Evolutionary conservation across 2,329 filamentous ascomycete genomes (phyloP), one percentile per base, ranked within the genome.

Genomic region (Xylaria hypoxylon): DNA sequence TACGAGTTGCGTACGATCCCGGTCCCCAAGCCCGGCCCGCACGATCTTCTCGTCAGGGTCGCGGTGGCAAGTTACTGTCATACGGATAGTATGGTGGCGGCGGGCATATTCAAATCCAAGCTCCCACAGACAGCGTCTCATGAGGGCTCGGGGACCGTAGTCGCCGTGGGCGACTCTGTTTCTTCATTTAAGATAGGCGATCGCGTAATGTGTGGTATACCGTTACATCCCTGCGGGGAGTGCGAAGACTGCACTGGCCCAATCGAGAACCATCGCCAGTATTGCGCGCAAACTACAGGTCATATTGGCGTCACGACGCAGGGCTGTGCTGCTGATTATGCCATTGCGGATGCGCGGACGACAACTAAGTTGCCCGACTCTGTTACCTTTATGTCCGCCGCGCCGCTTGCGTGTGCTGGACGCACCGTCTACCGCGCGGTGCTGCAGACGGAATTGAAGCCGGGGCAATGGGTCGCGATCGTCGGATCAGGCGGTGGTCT

Each of bases 31-130:
- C 82, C 88, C 17, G 75, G 77, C 4, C 80, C 83, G 0, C 72
- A 85, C 69, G 87, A 89, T 68, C 78, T 90, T n/a, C 82, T 89
- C 40, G 80, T 90, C 72, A 87, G 87, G 74, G 79, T 88, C 58
- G 86, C 85, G 61, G 86, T 86, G 17, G 87, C 85, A 10, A 87
- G 85, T 1, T 83, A 88, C 72, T 90, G 87, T 78, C 87, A 90
- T 78, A 89, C 88, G 0, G 87, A 90, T 77, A 76, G 77, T 67
- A 87, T 89, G 84, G 85, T 88, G 3, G 71, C 73, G 6, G 72
- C 79, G 1, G 87, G 87, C 53, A 75, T 81, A 51, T 84, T 89
- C 74, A 76, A 74, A 6, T 80, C 81, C 0, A 62, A 75, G 2
- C 78, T 89, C 0, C 87, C 87, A 0, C 79, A 81, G 63, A 88